Evolutionary conservation across 2,329 filamentous ascomycete genomes (phyloP).

Genomic region (Phaeophleospora eucalypticola): DNA sequence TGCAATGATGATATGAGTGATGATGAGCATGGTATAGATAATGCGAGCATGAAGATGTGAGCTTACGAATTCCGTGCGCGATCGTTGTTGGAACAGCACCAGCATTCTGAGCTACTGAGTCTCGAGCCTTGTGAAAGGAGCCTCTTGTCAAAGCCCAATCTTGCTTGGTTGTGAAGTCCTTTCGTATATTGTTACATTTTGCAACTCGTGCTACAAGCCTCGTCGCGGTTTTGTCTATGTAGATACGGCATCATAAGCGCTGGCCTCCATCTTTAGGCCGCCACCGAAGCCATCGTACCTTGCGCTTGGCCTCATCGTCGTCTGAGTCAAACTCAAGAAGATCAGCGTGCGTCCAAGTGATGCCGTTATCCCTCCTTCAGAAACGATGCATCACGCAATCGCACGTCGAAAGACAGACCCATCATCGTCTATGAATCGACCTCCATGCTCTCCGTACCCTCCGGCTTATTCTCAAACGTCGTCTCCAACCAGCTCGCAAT

Average conservation of each 20-base stretch:
- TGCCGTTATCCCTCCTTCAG: neutral
- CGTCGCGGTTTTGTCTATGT: no score
- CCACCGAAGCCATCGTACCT: neutral
- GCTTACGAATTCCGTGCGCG: neutral
- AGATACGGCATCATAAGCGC: no score
- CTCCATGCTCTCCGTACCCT: conserved; percentile 32
- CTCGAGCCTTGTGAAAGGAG: no score
- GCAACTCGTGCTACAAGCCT: neutral
- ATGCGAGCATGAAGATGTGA: neutral
- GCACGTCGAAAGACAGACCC: neutral
- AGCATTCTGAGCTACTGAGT: no score
- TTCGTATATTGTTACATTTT: neutral
- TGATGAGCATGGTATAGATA: no score
- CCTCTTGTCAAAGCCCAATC: no score
- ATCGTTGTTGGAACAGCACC: no score
- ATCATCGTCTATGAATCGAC: conserved; percentile 23
- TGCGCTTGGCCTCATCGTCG: neutral
- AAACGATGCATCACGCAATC: neutral
- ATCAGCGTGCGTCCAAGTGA: neutral
- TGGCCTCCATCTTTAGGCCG: no score
- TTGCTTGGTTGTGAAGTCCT: no score
- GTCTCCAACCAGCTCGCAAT: conserved; percentile 82
- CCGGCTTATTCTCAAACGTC: conserved; percentile 45
- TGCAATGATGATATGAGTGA: no score
- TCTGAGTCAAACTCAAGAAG: neutral